These are phyloP conservation scores for Cercospora janseana DNA, from an alignment of 2,329 filamentous ascomycete genomes.

Conservation along the genomic window DNA sequence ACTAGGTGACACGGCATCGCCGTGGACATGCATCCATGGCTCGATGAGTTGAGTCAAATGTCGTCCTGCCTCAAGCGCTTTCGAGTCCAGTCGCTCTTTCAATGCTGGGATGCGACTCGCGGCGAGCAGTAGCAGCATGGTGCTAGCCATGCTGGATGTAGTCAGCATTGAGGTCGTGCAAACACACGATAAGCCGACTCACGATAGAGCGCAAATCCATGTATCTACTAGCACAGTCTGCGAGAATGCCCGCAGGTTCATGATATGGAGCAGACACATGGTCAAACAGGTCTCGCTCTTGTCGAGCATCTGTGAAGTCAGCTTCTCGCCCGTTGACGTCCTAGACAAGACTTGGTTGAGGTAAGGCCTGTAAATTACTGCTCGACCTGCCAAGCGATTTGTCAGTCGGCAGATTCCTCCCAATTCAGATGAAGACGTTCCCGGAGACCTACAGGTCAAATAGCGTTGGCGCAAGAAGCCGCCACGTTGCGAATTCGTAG, in stretches of 20 bases:
- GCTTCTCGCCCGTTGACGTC: conserved; percentile 8
- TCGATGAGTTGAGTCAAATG: conserved; percentile 14
- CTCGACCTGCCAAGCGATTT: neutral
- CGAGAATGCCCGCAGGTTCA: conserved; percentile 15
- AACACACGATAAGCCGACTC: neutral
- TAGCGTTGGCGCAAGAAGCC: conserved; percentile 20
- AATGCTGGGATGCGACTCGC: conserved; percentile 10
- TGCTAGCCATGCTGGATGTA: conserved; percentile 16
- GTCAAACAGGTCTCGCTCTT: conserved; percentile 16
- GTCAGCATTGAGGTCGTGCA: neutral
- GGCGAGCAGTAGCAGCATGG: conserved; percentile 18
- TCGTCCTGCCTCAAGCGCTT: conserved; percentile 6
- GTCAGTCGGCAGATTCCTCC: too few relatives aligned
- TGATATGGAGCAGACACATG: conserved; percentile 19
- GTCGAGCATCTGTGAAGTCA: conserved; percentile 9
- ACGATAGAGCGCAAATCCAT: conserved; percentile 19
- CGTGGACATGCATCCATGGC: conserved; percentile 14
- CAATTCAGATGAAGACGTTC: too few relatives aligned
- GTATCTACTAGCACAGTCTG: conserved; percentile 21
- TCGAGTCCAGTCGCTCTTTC: conserved; percentile 8
- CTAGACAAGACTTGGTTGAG: conserved; percentile 16
- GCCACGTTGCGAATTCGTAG: conserved; percentile 8
- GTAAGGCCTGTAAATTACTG: conserved; percentile 18
- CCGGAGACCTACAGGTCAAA: conserved; percentile 8
- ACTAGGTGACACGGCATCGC: conserved; percentile 13